These are phyloP conservation scores for Babesia ovata DNA, from an alignment of 169 alveolate genomes.

Conservation along the genomic window DNA sequence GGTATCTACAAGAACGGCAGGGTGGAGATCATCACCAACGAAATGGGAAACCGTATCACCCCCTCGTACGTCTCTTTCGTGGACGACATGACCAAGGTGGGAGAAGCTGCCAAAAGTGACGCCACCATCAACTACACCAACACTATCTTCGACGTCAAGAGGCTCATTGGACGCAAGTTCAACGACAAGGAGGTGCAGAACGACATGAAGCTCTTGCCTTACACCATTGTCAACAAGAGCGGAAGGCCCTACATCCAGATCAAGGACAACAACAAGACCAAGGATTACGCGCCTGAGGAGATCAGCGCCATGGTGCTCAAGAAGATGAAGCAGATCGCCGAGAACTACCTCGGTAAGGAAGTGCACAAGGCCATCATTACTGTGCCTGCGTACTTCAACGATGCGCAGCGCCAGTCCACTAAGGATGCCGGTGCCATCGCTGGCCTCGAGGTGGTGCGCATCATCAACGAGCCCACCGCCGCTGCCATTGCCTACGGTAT, in stretches of 20 bases:
- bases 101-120: conserved; percentile 98
- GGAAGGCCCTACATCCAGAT: conserved; percentile 95
- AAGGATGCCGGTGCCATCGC: conserved; percentile 99
- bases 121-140: conserved; percentile 95
- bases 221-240: conserved; percentile 90
- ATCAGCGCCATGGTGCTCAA: conserved; percentile 96
- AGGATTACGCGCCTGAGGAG: conserved; percentile 97
- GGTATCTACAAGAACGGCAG: conserved; percentile 97
- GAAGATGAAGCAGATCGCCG: conserved; percentile 97
- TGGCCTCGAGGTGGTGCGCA: conserved; percentile 97
- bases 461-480: conserved; percentile 99
- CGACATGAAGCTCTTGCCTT: conserved; percentile 96
- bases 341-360: conserved; percentile 93
- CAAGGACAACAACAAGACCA: conserved; percentile 86
- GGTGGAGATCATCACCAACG: conserved; percentile 95
- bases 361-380: conserved; percentile 95
- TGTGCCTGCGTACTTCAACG: conserved; percentile 99
- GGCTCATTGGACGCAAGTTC: conserved; percentile 97
- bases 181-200: conserved; percentile 93
- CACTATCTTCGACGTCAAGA: conserved; percentile 97
- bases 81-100: conserved; percentile 93
- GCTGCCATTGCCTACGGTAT: conserved; percentile 99
- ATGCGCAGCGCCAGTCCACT: conserved; percentile 99
- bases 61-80: conserved; percentile 98
- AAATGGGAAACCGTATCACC: conserved; percentile 93